phyloP scores from a whole-genome alignment of 2,329 filamentous ascomycete genomes.

The Penicillium expansum region DNA sequence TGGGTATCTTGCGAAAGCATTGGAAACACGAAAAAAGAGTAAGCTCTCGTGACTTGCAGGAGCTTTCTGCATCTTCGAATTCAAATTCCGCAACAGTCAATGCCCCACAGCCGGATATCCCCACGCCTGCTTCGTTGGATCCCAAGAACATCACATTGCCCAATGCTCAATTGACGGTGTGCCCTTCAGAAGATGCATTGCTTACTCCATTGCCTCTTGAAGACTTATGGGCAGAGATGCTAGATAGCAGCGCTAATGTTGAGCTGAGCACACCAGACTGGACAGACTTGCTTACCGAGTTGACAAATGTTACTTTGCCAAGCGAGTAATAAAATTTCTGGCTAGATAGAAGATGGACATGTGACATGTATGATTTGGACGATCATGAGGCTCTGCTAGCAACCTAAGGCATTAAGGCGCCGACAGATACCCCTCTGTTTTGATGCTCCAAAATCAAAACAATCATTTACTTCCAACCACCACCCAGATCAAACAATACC shows the following conservation, averaged over 20 bases:
- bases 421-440: not conserved
- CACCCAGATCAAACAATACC: not conserved
- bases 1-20: slow-evolving; percentile 35
- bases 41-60: not conserved
- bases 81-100: not conserved
- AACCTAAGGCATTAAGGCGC: not conserved
- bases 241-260: slow-evolving; percentile 27
- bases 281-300: slow-evolving; percentile 31
- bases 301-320: slow-evolving; percentile 24
- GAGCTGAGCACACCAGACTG: slow-evolving; percentile 28
- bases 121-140: not conserved
- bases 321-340: slow-evolving; percentile 8
- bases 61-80: not conserved
- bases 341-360: not conserved
- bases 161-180: not conserved
- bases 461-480: not conserved
- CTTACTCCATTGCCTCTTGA: slow-evolving; percentile 22
- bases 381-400: not conserved
- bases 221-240: slow-evolving; percentile 33
- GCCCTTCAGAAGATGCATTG: not conserved
- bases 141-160: not conserved
- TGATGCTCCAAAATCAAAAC: not conserved
- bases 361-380: not conserved
- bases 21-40: slow-evolving; percentile 23
- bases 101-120: not conserved